Conservation (phyloP, 306 rosid species). For the Lithocarpus polystachyus region DNA sequence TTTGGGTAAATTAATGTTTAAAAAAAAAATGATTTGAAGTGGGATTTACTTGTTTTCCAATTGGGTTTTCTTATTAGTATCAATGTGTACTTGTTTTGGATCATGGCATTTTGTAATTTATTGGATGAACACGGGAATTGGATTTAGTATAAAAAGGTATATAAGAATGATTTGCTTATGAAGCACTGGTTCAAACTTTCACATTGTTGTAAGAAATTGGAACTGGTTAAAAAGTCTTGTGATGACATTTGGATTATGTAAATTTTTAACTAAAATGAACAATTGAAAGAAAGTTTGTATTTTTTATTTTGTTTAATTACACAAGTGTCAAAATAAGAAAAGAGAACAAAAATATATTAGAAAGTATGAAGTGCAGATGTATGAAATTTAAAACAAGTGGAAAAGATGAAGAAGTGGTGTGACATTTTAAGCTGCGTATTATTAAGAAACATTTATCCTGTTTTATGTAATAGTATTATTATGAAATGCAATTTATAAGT, state of each 20-base stretch:
- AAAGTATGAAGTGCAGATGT: not conserved
- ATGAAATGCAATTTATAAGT: not conserved
- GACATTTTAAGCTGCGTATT: not conserved
- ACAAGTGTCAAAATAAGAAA: too few species aligned
- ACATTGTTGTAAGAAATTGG: not conserved
- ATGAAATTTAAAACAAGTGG: not conserved
- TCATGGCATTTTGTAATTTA: not conserved
- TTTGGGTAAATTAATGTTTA: not conserved
- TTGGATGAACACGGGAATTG: not conserved
- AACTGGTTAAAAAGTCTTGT: not conserved
- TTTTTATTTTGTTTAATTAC: too few species aligned
- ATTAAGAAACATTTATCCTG: not conserved
- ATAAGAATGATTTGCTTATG: too few species aligned
- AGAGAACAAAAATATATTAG: not conserved
- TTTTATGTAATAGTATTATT: not conserved
- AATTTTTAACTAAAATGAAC: not conserved
- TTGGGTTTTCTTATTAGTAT: not conserved
- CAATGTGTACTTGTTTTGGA: not conserved
- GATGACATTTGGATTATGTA: not conserved
- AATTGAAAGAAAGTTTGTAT: not conserved
- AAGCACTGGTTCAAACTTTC: not conserved
- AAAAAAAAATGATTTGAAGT: conserved; percentile 20
- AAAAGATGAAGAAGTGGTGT: not conserved
- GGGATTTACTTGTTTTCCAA: not conserved
- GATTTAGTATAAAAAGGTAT: not conserved